These are phyloP conservation scores for Escovopsis weberi DNA, from an alignment of 2,329 filamentous ascomycete genomes.

Conservation along the genomic window DNA sequence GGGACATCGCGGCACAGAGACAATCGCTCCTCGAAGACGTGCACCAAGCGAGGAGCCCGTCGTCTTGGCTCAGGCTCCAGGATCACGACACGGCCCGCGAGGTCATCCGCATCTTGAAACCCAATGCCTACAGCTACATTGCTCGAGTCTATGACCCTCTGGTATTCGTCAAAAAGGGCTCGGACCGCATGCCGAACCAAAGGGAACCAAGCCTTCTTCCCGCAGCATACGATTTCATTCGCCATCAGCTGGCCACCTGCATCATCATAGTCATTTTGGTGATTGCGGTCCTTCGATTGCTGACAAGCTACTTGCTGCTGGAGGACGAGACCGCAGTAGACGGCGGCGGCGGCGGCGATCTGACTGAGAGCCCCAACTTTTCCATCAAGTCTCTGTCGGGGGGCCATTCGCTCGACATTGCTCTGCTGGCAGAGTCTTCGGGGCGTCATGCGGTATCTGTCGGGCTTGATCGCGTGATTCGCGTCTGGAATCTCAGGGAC, in stretches of 20 bases:
- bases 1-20: constrained; percentile 16
- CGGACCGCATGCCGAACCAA: constrained; percentile 45
- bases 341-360: constrained; percentile 21
- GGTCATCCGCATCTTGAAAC: constrained; percentile 62
- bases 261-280: constrained; percentile 47
- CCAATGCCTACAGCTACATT: constrained; percentile 54
- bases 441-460: constrained; percentile 54
- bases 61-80: constrained; percentile 62
- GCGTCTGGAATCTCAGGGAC: constrained; percentile 47
- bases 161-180: constrained; percentile 54
- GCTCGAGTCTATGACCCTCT: constrained; percentile 63
- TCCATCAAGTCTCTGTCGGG: constrained; percentile 44
- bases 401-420: constrained; percentile 56
- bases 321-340: constrained; percentile 38
- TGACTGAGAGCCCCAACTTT: constrained; percentile 30
- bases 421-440: constrained; percentile 45
- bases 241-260: constrained; percentile 44
- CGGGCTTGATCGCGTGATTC: constrained; percentile 54
- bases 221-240: constrained; percentile 48
- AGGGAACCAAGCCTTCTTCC: constrained; percentile 22
- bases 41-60: constrained; percentile 62
- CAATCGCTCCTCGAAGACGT: constrained; percentile 40
- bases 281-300: constrained; percentile 48
- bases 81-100: constrained; percentile 67
- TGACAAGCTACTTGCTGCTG: constrained; percentile 64